A percentile compares a stretch with the other conserved stretches of the same genome.
These are phyloP conservation scores for Myriosclerotinia scirpicola DNA, from an alignment of 2,329 filamentous ascomycete species.

Conservation along the genomic window DNA sequence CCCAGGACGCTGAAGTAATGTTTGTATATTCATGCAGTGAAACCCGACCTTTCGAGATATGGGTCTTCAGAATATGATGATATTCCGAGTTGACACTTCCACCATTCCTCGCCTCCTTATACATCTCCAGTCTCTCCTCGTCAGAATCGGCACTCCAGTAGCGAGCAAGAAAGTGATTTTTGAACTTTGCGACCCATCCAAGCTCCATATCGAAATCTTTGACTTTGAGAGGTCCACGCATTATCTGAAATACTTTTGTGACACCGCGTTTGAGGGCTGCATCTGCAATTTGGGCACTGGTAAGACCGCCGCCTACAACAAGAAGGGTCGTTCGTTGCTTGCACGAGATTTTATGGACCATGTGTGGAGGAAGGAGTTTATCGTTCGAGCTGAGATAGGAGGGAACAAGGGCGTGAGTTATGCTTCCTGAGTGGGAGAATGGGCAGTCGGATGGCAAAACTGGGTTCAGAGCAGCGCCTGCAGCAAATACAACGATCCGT, in stretches of 20 bases:
- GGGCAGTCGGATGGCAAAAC: conserved; percentile 41
- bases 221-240: conserved; percentile 58
- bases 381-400: conserved; percentile 4
- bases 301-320: conserved; percentile 73
- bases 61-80: conserved; percentile 27
- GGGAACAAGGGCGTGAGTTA: conserved; percentile 30
- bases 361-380: conserved; percentile 32
- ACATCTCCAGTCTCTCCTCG: conserved; percentile 65
- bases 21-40: conserved; percentile 29
- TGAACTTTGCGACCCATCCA: conserved; percentile 79
- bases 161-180: conserved; percentile 71
- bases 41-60: conserved; percentile 26
- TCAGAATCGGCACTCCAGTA: conserved; percentile 78
- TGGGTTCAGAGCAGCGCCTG: conserved; percentile 66
- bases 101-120: conserved; percentile 66
- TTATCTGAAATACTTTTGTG: conserved; percentile 66
- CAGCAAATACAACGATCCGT: conserved; percentile 65
- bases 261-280: conserved; percentile 64
- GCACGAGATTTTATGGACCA: conserved; percentile 54
- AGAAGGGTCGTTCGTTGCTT: conserved; percentile 60
- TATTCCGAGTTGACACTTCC: conserved; percentile 68
- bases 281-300: conserved; percentile 72
- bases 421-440: conserved; percentile 38
- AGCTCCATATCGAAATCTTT: conserved; percentile 79
- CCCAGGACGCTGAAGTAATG: conserved; percentile 53